These are phyloP conservation scores for Suillus variegatus DNA, from an alignment of 768 basidiomycete species.

Conservation along the genomic window DNA sequence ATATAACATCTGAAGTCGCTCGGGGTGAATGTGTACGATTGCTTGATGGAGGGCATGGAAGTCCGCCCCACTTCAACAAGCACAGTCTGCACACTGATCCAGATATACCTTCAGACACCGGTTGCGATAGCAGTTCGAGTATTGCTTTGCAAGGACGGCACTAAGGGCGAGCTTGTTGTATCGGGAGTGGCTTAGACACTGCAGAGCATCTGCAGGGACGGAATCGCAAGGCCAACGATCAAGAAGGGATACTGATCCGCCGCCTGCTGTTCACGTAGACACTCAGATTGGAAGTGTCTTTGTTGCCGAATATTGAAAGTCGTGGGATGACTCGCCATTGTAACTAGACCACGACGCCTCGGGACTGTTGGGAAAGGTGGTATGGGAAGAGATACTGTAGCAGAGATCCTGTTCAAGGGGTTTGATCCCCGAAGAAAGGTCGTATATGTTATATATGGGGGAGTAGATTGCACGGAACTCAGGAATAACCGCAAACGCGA, in stretches of 20 bases:
- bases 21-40: constrained; percentile 4
- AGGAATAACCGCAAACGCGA: constrained; percentile 29
- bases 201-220: not conserved
- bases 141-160: constrained; percentile 2
- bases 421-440: constrained; percentile 11
- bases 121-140: constrained; percentile 20
- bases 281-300: not conserved
- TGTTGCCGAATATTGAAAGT: not conserved
- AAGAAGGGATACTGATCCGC: constrained; percentile 2
- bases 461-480: constrained; percentile 11
- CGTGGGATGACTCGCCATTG: not conserved
- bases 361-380: constrained; percentile 8
- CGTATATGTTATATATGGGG: constrained; percentile 11
- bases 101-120: constrained; percentile 14
- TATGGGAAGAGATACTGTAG: not conserved
- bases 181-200: not conserved
- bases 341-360: constrained; percentile 6
- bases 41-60: not conserved
- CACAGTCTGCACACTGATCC: constrained; percentile 13
- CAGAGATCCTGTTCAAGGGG: constrained; percentile 7
- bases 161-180: constrained; percentile 9
- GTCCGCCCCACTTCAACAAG: constrained; percentile 1
- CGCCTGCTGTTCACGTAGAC: not conserved
- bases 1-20: not conserved
- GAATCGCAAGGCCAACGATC: constrained; percentile 18